A percentile compares a stretch with the other conserved stretches of the same genome.
These are phyloP conservation scores for Lipomyces starkeyi DNA, from an alignment of 805 yeast species.

Conservation along the genomic window DNA sequence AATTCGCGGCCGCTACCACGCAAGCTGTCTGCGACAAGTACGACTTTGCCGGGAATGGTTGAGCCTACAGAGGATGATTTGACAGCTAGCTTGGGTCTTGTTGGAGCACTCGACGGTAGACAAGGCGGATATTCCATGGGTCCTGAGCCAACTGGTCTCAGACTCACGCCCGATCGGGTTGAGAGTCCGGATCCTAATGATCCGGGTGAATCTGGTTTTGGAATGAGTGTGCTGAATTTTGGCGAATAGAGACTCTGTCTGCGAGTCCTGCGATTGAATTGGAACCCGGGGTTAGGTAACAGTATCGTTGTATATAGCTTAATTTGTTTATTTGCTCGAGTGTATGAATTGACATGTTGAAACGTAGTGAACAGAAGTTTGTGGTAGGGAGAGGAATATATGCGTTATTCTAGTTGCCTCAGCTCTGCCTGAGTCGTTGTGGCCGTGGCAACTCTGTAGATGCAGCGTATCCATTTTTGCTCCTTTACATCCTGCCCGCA, in stretches of 20 bases:
- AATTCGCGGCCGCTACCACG: constrained; percentile 41
- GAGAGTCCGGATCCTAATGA: background rate
- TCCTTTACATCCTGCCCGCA: no score
- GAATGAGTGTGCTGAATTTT: constrained; percentile 3
- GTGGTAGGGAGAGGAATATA: no score
- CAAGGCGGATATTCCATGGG: background rate
- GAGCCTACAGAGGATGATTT: constrained; percentile 2
- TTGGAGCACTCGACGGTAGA: constrained; percentile 1
- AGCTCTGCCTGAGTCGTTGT: no score
- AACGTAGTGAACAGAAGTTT: background rate
- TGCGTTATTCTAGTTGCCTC: no score
- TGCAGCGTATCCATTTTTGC: no score
- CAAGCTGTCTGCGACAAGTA: background rate
- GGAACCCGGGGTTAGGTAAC: background rate
- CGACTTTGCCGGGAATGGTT: constrained; percentile 1
- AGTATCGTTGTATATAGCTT: background rate
- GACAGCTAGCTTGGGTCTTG: constrained; percentile 4
- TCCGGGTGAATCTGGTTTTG: constrained; percentile 1
- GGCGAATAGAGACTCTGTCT: background rate
- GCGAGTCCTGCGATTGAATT: background rate
- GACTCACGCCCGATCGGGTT: background rate
- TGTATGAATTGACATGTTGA: background rate
- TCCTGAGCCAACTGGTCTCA: background rate
- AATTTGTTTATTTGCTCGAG: background rate
- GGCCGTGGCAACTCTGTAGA: no score